phyloP scores from a whole-genome alignment of 148 eudicot species.

The Cornus controversa region DNA sequence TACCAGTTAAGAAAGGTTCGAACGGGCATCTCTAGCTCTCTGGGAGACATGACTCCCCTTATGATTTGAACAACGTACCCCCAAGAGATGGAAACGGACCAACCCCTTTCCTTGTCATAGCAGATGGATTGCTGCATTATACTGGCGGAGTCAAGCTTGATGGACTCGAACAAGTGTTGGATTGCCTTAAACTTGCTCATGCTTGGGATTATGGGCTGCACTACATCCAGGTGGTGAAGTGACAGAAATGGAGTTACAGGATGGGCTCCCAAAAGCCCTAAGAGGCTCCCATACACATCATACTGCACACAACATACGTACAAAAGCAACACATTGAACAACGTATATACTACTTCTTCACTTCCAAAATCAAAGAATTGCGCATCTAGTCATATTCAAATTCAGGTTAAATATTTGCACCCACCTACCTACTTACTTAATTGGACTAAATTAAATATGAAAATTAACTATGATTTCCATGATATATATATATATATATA shows the following conservation, averaged over 20 bases:
- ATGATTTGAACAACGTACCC: slow-evolving; percentile 48
- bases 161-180: slow-evolving; percentile 30
- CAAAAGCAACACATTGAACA: not conserved
- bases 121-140: slow-evolving; percentile 51
- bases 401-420: not conserved
- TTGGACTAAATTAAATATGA: not conserved
- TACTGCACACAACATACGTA: slow-evolving; percentile 55
- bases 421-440: not conserved
- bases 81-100: slow-evolving; percentile 53
- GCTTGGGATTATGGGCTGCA: slow-evolving; percentile 44
- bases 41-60: slow-evolving; percentile 43
- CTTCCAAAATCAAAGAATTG: not conserved
- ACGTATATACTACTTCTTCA: no score
- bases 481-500: no score
- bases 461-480: not conserved
- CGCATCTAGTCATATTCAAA: not conserved
- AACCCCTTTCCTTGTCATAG: slow-evolving; percentile 33
- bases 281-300: slow-evolving; percentile 49
- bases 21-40: slow-evolving; percentile 53
- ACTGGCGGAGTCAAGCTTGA: slow-evolving; percentile 37
- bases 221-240: slow-evolving; percentile 49
- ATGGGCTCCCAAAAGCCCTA: slow-evolving; percentile 53
- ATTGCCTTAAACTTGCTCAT: slow-evolving; percentile 33
- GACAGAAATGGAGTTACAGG: slow-evolving; percentile 48
- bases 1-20: slow-evolving; percentile 55